A percentile compares a stretch with the other conserved stretches of the same genome.
Evolutionary conservation across 257 asterid genomes (phyloP).

Genomic region (Nicotiana benthamiana): DNA sequence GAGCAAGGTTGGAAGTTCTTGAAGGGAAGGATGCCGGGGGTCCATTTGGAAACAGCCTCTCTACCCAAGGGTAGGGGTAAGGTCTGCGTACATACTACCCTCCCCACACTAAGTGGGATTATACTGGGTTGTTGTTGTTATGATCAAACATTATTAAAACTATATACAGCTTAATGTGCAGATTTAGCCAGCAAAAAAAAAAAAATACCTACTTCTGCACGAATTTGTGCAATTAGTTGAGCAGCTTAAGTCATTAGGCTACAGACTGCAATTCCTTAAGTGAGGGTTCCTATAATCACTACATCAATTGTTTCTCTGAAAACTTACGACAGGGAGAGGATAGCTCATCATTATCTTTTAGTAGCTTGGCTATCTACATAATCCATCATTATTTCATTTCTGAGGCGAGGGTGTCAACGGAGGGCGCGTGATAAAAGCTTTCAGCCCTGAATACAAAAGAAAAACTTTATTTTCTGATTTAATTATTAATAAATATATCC

Average conservation of each 20-base stretch:
- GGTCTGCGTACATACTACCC: no score
- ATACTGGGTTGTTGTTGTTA: no score
- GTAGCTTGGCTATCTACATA: not conserved
- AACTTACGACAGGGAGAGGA: not conserved
- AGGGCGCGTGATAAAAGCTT: not conserved
- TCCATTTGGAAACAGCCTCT: no score
- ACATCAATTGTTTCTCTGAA: not conserved
- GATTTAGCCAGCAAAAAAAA: not conserved
- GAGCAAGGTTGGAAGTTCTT: no score
- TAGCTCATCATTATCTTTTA: not conserved
- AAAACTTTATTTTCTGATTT: not conserved
- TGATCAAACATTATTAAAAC: not conserved
- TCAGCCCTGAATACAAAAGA: not conserved
- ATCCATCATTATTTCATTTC: no score
- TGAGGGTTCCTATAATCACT: not conserved
- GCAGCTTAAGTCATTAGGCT: not conserved
- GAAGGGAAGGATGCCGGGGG: no score
- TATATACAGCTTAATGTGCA: not conserved
- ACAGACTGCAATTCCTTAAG: not conserved
- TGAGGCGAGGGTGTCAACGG: not conserved
- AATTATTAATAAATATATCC: not conserved
- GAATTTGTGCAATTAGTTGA: not conserved
- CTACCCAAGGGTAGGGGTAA: no score
- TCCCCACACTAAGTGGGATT: no score
- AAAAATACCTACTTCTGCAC: not conserved